Conservation (phyloP, 305 asterid species). For the Fraxinus latifolia region DNA sequence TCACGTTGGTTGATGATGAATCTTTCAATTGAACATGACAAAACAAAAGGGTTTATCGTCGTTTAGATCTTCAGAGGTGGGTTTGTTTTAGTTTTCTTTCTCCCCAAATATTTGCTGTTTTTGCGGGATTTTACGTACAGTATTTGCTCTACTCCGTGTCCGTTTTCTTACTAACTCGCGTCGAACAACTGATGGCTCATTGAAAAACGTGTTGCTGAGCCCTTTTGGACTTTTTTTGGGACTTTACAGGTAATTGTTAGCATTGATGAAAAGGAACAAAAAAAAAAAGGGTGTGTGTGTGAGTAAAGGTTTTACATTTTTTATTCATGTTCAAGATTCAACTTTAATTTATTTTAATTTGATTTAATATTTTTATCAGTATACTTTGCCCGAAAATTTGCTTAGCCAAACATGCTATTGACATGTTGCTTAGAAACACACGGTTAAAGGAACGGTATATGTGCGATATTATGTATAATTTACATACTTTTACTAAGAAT, state of each 20-base stretch:
- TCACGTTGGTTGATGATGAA: background rate
- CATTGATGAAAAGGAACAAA: background rate
- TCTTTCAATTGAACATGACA: background rate
- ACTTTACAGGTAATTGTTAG: background rate
- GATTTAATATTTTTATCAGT: background rate
- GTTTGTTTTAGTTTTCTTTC: background rate
- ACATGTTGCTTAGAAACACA: background rate
- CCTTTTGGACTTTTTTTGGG: background rate
- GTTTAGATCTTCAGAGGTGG: background rate
- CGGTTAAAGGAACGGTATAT: background rate
- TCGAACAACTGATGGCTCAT: background rate
- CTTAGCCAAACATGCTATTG: no score
- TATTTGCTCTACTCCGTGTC: background rate
- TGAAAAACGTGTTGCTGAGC: background rate
- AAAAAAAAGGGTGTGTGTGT: no score
- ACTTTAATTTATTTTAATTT: no score
- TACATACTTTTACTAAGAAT: background rate
- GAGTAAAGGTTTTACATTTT: no score
- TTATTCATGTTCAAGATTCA: background rate
- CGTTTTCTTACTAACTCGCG: background rate
- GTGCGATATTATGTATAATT: background rate
- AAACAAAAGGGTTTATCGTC: background rate
- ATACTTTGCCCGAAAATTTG: background rate
- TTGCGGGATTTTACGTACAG: background rate
- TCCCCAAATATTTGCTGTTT: background rate